Base-by-base conservation (phyloP, 768 basidiomycete genomes). In the Pisolithus orientalis region DNA sequence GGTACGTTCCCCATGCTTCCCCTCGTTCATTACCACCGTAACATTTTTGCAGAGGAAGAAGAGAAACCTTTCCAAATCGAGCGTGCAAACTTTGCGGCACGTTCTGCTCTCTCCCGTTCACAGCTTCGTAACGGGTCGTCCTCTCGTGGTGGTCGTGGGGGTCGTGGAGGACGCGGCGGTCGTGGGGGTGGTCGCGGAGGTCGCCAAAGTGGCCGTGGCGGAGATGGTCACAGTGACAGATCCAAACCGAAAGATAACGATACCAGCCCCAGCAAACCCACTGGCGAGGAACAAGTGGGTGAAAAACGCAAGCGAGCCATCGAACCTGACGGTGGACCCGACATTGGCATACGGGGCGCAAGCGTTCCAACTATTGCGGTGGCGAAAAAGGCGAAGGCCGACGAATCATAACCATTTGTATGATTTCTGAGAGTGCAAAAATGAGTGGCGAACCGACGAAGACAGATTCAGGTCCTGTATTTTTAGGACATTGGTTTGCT, bases 231-330 rank as follows among this genome's bases (percentile, higher is more conserved):
- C 42, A 55, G 62, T 44, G 57, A 50, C 1, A 62, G 52, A 39
- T 39, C 50, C 14, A 64, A 52, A 42, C 46, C 47, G 34, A 57
- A 54, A 21, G 55, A 53, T 16, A 60, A 50, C 3, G 57, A 53
- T 9, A 62, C 56, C 4, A 53, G 54, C 10, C 58, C 56, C 4
- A 53, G 55, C 10, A 59, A 70, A 10, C 57, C 63, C 17, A 54
- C 60, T 3, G 72, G 64, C 4, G 77, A 72, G 7, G 80, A 80
- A 39, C 72, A 72, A 53, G 65, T 71, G 1, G 87, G 86, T 28
- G 85, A 85, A 57, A 91, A 91, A 72, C 74, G 88, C 53, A 91
- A 90, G 65, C 79, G 86, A 38, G 82, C 77, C 1, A 74, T 87
- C 0, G 88, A 90, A 62, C 87, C 87, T 1, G 88, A 90, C 60